Evolutionary conservation across 2,329 filamentous ascomycete species (phyloP).

Genomic region (Cladosporium sp.): DNA sequence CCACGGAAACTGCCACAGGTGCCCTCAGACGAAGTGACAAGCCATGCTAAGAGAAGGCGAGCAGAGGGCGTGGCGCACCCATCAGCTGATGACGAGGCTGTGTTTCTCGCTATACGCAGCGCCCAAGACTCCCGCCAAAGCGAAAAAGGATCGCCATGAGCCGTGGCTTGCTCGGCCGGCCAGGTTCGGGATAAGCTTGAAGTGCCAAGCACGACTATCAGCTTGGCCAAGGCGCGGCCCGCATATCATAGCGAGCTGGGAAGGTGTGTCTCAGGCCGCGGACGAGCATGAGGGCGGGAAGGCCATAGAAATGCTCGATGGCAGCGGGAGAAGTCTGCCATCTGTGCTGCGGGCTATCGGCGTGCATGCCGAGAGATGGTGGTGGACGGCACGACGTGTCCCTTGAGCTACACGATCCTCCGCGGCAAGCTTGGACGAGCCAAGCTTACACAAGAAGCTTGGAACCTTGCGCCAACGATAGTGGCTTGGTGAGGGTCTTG

Average conservation of each 20-base stretch:
- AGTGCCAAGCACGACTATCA: conserved; percentile 7
- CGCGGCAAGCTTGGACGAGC: conserved; percentile 9
- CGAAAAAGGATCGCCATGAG: conserved; percentile 1
- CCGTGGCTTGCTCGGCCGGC: conserved; percentile 8
- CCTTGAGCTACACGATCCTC: neutral
- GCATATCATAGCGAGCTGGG: too few species aligned
- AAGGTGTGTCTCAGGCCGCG: too few species aligned
- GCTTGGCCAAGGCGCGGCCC: neutral
- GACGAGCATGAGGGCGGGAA: too few species aligned
- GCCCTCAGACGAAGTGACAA: neutral
- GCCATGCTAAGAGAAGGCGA: conserved; percentile 7
- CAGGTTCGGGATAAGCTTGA: conserved; percentile 11
- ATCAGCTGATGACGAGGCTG: conserved; percentile 4
- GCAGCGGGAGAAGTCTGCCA: too few species aligned
- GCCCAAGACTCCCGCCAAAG: conserved; percentile 2
- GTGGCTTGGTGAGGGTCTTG: conserved; percentile 9
- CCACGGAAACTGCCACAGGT: neutral
- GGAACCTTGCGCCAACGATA: neutral
- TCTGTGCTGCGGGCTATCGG: too few species aligned
- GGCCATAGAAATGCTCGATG: too few species aligned
- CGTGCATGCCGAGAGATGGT: too few species aligned
- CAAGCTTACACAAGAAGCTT: conserved; percentile 10
- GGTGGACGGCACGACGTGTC: too few species aligned
- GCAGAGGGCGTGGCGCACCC: neutral
- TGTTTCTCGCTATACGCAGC: neutral